Evolutionary conservation across 2,329 filamentous ascomycete genomes (phyloP), one percentile per base, ranked within the genome.

Genomic region (Chrysoporthe deuterocubensis): DNA sequence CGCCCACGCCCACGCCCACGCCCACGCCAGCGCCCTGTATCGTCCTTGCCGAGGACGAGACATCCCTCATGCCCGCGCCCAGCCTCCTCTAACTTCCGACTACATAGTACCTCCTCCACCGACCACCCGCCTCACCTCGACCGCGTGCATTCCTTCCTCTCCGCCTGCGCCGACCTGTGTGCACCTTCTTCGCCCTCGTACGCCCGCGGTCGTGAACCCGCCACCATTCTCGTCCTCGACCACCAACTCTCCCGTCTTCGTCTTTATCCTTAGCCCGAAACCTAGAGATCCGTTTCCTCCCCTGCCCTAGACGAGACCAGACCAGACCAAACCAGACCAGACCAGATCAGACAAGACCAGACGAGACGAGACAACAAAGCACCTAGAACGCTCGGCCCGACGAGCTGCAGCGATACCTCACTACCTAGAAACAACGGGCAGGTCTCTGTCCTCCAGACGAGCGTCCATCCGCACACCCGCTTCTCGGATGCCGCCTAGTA

Each of bases 121-220:
- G 32, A 14, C 26, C 50, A 54, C 18, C 48, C 48, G n/a, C 50
- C 11, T 54, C 50, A 14, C 21, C 50, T 54, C 50, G 50, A 32
- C 50, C 9, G 50, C 14, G 48, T 52, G 26, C 57, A 37, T n/a
- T 43, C 37, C 57, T 59, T 18, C 57, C 57, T 40, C 7, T n/a
- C 32, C 32, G 42, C 34, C 56, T 60, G 32, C 48, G 11, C 43
- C 58, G 32, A 46, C 52, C 59, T 58, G 50, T 58, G 50, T 57
- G 46, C 62, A 69, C 44, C 37, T 52, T 46, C 42, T 21, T 2
- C 21, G 6, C n/a, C 43, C 26, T 34, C 50, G 3, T 4, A 7
- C 34, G 54, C 42, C 40, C 8, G 18, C 63, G 26, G 32, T 34
- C 42, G 21, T 48, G 48, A 34, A 34, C 54, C 56, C 43, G 32